These are phyloP conservation scores for Carallia brachiata DNA, from an alignment of 345 rosid genomes.

Conservation along the genomic window DNA sequence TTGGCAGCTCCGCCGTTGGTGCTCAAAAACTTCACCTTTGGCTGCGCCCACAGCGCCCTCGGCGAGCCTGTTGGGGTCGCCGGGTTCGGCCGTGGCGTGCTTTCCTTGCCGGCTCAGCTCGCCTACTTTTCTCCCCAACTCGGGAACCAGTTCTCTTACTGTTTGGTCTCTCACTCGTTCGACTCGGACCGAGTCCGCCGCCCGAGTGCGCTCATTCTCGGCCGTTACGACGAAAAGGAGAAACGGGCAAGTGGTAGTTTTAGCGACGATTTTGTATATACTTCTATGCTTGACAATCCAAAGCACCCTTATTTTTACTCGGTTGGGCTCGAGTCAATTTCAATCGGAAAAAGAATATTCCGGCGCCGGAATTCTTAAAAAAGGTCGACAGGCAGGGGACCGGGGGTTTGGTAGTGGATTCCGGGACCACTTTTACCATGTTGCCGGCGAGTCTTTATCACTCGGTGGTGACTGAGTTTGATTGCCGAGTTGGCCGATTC, in stretches of 20 bases:
- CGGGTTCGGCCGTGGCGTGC: conserved; percentile 85
- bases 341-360: conserved; percentile 69
- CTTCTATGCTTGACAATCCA: conserved; percentile 65
- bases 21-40: conserved; percentile 71
- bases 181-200: conserved; percentile 57
- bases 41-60: conserved; percentile 80
- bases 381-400: conserved; percentile 53
- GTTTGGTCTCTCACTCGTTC: conserved; percentile 84
- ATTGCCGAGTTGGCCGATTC: conserved; percentile 49
- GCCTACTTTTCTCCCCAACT: conserved; percentile 55
- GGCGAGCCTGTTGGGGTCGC: conserved; percentile 96
- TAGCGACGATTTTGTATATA: conserved; percentile 49
- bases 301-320: conserved; percentile 86
- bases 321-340: conserved; percentile 76
- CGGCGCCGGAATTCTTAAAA: conserved; percentile 54
- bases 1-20: conserved; percentile 36
- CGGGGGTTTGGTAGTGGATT: conserved; percentile 91
- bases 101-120: conserved; percentile 84
- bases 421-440: conserved; percentile 96
- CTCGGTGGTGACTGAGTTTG: conserved; percentile 64
- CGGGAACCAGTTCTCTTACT: conserved; percentile 82
- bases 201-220: conserved; percentile 90
- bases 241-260: conserved; percentile 17
- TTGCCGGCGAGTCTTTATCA: conserved; percentile 63
- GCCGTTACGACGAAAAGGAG: conserved; percentile 58